Evolutionary conservation across 1,284 basidiomycete species (phyloP).

Genomic region (Cerrena zonata): DNA sequence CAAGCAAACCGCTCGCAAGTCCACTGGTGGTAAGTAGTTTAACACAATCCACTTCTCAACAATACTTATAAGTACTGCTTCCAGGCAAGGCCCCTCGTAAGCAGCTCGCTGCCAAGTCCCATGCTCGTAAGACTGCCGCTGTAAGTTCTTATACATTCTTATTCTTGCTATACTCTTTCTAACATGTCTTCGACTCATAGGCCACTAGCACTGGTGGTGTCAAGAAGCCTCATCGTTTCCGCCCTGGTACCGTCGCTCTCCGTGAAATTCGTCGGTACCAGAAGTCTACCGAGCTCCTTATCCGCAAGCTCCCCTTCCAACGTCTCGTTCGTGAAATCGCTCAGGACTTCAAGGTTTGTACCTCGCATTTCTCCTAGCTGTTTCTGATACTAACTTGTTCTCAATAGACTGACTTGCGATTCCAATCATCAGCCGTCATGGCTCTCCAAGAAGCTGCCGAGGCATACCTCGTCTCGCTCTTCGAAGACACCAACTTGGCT

Average conservation of each 20-base stretch:
- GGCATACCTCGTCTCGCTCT: constrained; percentile 75
- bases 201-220: constrained; percentile 66
- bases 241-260: constrained; percentile 70
- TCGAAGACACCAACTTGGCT: constrained; percentile 67
- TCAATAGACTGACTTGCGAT: constrained; percentile 67
- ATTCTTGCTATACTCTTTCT: neutral
- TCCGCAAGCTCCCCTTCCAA: constrained; percentile 76
- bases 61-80: neutral
- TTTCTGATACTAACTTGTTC: constrained; percentile 24
- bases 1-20: constrained; percentile 79
- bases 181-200: constrained; percentile 12
- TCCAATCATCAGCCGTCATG: constrained; percentile 71
- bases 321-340: constrained; percentile 71
- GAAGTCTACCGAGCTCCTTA: constrained; percentile 75
- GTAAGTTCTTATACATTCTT: constrained; percentile 8
- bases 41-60: constrained; percentile 13
- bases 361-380: constrained; percentile 13
- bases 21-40: constrained; percentile 58
- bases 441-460: constrained; percentile 76
- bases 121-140: constrained; percentile 40
- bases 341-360: constrained; percentile 64
- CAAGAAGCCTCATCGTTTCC: constrained; percentile 72
- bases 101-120: constrained; percentile 76
- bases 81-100: constrained; percentile 84
- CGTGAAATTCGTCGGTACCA: constrained; percentile 84